Evolutionary conservation across 768 basidiomycete species (phyloP).

Genomic region (Thelephora aurantiotincta): DNA sequence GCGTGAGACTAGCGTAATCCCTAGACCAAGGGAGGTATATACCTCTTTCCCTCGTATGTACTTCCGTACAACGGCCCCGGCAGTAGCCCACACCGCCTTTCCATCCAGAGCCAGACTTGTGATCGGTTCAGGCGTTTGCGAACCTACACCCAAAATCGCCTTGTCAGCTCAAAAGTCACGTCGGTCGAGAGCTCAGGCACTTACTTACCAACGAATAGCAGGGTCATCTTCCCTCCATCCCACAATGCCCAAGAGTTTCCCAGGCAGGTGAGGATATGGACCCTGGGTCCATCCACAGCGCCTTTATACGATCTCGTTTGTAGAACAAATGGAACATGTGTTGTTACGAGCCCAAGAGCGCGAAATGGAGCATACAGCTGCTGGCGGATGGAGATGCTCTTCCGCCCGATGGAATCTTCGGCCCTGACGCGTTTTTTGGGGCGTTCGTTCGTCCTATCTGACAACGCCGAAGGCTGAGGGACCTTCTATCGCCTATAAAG

Average conservation of each 20-base stretch:
- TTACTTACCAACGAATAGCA: slow-evolving; percentile 85
- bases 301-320: slow-evolving; percentile 80
- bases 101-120: slow-evolving; percentile 69
- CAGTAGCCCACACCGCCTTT: slow-evolving; percentile 73
- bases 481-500: too few relatives aligned
- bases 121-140: slow-evolving; percentile 66
- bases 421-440: slow-evolving; percentile 38
- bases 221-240: slow-evolving; percentile 87
- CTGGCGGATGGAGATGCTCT: slow-evolving; percentile 11
- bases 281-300: slow-evolving; percentile 66
- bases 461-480: too few relatives aligned
- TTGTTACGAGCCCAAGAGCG: slow-evolving; percentile 88
- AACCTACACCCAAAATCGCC: slow-evolving; percentile 35
- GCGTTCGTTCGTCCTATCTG: slow-evolving; percentile 19
- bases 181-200: slow-evolving; percentile 1
- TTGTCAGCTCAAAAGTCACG: not conserved
- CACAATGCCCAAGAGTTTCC: slow-evolving; percentile 90
- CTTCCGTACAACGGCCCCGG: slow-evolving; percentile 55
- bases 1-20: too few relatives aligned
- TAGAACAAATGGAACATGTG: slow-evolving; percentile 77
- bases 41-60: slow-evolving; percentile 88
- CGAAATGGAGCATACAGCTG: slow-evolving; percentile 84
- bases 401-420: slow-evolving; percentile 12
- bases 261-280: slow-evolving; percentile 77
- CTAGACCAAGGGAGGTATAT: slow-evolving; percentile 1